These are phyloP conservation scores for Vitis cinerea DNA, from an alignment of 164 flowering plant species.

Conservation along the genomic window DNA sequence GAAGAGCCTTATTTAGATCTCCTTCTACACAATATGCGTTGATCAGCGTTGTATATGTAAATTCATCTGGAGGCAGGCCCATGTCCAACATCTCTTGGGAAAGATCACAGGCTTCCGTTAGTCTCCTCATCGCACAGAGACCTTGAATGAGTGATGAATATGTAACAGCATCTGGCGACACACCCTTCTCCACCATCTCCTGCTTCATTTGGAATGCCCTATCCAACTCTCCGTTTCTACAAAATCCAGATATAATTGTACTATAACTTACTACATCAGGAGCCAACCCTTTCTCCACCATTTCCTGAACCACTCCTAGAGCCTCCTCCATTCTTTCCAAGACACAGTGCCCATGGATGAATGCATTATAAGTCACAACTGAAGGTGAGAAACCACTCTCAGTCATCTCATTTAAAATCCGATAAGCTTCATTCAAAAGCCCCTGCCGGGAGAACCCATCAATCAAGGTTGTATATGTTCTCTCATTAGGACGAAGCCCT, in stretches of 20 bases:
- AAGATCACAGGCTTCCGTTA: slow-evolving; percentile 62
- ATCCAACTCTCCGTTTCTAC: slow-evolving; percentile 49
- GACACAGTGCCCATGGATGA: slow-evolving; percentile 71
- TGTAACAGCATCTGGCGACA: slow-evolving; percentile 59
- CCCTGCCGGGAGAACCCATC: slow-evolving; percentile 85
- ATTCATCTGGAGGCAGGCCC: slow-evolving; percentile 68
- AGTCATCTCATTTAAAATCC: slow-evolving; percentile 55
- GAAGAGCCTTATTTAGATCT: slow-evolving; percentile 52
- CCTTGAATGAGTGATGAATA: slow-evolving; percentile 81
- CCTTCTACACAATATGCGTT: slow-evolving; percentile 74
- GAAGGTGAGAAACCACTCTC: slow-evolving; percentile 59
- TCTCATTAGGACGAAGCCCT: slow-evolving; percentile 66
- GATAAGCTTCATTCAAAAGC: slow-evolving; percentile 54
- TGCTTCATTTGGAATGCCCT: slow-evolving; percentile 56
- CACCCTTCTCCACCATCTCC: slow-evolving; percentile 64
- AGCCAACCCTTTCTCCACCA: slow-evolving; percentile 48
- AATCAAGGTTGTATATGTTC: slow-evolving; percentile 76
- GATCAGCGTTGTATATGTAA: slow-evolving; percentile 73
- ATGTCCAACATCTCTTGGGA: slow-evolving; percentile 63
- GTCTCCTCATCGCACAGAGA: slow-evolving; percentile 58
- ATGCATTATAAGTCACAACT: slow-evolving; percentile 67
- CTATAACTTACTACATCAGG: slow-evolving; percentile 82
- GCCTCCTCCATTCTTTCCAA: slow-evolving; percentile 66
- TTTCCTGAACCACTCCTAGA: slow-evolving; percentile 38
- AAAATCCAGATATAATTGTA: slow-evolving; percentile 67